Conservation (phyloP, 2,329 filamentous ascomycete genomes). For the Hysterium pulicare region DNA sequence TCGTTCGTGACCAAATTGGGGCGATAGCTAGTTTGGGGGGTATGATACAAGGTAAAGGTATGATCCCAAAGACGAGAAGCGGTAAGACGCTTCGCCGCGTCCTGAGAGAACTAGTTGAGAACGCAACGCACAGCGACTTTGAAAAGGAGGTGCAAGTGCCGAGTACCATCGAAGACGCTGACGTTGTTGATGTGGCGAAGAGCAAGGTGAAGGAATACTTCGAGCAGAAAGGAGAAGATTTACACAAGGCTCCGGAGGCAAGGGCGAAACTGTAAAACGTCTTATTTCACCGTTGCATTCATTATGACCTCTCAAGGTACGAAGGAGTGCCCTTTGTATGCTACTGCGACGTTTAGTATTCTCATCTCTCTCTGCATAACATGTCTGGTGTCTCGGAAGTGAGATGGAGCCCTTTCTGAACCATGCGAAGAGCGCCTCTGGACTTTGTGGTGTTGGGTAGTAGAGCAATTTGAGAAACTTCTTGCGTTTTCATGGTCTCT, state of each 20-base stretch:
- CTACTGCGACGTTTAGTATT: too few relatives aligned
- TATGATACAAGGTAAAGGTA: conserved; percentile 76
- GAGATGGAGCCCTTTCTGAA: neutral
- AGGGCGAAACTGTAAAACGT: conserved; percentile 25
- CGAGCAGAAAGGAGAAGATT: conserved; percentile 38
- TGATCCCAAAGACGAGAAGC: conserved; percentile 90
- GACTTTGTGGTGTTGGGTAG: too few relatives aligned
- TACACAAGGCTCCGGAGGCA: conserved; percentile 38
- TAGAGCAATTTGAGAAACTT: too few relatives aligned
- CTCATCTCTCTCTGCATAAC: too few relatives aligned
- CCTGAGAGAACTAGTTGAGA: conserved; percentile 78
- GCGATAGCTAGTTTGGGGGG: conserved; percentile 83
- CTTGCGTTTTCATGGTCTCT: too few relatives aligned
- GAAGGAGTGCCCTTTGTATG: too few relatives aligned
- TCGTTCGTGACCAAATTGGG: conserved; percentile 78
- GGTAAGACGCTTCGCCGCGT: conserved; percentile 86
- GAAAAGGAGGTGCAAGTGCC: conserved; percentile 71
- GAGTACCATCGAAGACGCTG: conserved; percentile 78
- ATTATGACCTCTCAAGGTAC: too few relatives aligned
- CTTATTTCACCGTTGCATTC: neutral
- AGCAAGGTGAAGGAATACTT: conserved; percentile 75
- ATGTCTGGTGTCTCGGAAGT: too few relatives aligned
- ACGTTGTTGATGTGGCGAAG: conserved; percentile 71
- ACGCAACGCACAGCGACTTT: conserved; percentile 70
- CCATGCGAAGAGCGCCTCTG: too few relatives aligned